Percentiles rank a stretch among this genome's conserved stretches.
Evolutionary conservation across 257 asterid genomes (phyloP).

Genomic region (Prunella vulgaris): DNA sequence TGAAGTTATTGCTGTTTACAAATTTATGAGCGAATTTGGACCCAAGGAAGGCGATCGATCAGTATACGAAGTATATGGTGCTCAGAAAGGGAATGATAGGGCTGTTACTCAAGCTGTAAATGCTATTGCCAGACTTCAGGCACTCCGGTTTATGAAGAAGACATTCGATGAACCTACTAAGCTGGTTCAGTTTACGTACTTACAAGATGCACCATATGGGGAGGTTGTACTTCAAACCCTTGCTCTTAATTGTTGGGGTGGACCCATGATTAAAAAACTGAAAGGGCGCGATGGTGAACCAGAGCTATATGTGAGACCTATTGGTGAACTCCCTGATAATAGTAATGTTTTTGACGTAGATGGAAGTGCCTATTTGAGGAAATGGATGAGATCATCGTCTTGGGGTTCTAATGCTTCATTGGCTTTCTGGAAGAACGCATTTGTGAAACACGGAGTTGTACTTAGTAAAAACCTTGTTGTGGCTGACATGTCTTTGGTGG

Average conservation of each 20-base stretch:
- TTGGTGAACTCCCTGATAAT: constrained; percentile 42
- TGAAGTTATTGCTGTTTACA: constrained; percentile 65
- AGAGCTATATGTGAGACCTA: constrained; percentile 24
- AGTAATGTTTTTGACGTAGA: constrained; percentile 62
- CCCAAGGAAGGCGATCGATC: constrained; percentile 72
- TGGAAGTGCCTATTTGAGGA: constrained; percentile 78
- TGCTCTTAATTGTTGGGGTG: constrained; percentile 91
- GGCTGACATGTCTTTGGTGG: constrained; percentile 61
- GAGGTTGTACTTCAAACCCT: constrained; percentile 78
- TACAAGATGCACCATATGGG: constrained; percentile 74
- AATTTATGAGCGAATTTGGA: constrained; percentile 68
- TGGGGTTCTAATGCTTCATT: constrained; percentile 76
- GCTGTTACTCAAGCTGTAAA: constrained; percentile 57
- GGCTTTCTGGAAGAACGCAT: constrained; percentile 66
- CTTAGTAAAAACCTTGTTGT: constrained; percentile 77
- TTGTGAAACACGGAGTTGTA: constrained; percentile 51
- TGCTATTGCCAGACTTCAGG: constrained; percentile 81
- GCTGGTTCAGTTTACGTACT: constrained; percentile 68
- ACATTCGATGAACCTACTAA: constrained; percentile 83
- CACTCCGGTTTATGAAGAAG: constrained; percentile 68
- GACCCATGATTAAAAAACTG: constrained; percentile 50
- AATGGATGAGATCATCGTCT: constrained; percentile 86
- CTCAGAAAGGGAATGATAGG: constrained; percentile 66
- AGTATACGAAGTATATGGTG: constrained; percentile 53
- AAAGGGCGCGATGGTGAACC: constrained; percentile 25